Evolutionary conservation across 495 filamentous ascomycete genomes (phyloP).

Genomic region (Trichoderma gamsii): DNA sequence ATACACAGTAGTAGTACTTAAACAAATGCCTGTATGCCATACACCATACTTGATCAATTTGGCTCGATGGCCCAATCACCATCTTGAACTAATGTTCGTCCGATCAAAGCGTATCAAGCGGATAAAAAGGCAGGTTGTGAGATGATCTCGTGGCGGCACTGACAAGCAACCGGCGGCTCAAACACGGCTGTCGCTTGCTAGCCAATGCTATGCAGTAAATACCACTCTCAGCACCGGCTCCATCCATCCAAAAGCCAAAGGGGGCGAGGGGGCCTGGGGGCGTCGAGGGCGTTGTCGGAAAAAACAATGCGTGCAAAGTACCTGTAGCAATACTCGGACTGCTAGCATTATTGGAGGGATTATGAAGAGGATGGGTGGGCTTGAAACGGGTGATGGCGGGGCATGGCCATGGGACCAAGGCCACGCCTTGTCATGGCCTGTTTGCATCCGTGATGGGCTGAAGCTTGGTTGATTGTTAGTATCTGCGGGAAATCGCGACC

Average conservation of each 20-base stretch:
- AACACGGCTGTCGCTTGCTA: background rate
- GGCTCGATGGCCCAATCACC: background rate
- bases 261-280: background rate
- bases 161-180: background rate
- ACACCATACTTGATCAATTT: background rate
- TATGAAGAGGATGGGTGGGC: constrained; percentile 4
- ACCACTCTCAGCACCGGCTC: background rate
- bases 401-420: background rate
- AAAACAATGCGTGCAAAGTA: background rate
- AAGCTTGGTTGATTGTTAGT: constrained; percentile 6
- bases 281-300: background rate
- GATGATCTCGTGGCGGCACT: constrained; percentile 8
- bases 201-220: background rate
- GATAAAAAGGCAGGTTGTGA: constrained; percentile 1
- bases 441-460: constrained; percentile 12
- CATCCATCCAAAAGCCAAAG: background rate
- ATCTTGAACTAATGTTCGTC: background rate
- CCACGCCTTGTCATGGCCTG: background rate
- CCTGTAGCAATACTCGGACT: background rate
- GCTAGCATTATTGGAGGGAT: constrained; percentile 9
- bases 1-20: no score
- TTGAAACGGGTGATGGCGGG: constrained; percentile 2
- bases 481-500: constrained; percentile 9
- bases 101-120: constrained; percentile 6
- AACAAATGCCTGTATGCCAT: background rate